Conservation (phyloP, 2,329 filamentous ascomycete genomes). For the Aspergillus glaucus region DNA sequence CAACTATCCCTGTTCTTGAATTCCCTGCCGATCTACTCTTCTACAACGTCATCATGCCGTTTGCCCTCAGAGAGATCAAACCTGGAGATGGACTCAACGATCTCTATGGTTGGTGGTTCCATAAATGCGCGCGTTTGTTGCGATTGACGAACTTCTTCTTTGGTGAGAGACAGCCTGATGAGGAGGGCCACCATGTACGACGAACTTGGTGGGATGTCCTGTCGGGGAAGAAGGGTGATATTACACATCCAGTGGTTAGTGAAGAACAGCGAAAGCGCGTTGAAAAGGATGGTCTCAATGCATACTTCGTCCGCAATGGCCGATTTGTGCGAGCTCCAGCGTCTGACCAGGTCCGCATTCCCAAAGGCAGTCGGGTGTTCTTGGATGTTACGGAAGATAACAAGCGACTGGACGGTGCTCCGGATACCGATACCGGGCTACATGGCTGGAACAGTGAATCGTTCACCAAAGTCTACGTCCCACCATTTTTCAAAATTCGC, state of each 20-base stretch:
- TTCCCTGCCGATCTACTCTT: constrained; percentile 92
- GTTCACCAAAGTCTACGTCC: constrained; percentile 71
- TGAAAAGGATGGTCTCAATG: constrained; percentile 37
- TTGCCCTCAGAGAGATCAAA: constrained; percentile 76
- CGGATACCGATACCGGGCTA: constrained; percentile 49
- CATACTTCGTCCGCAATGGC: constrained; percentile 62
- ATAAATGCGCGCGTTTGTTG: constrained; percentile 70
- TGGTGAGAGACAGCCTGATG: constrained; percentile 70
- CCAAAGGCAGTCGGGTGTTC: constrained; percentile 76
- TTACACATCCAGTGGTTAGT: constrained; percentile 28
- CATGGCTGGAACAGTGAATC: constrained; percentile 55
- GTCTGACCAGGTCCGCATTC: constrained; percentile 90
- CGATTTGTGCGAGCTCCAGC: constrained; percentile 86
- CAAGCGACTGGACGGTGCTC: constrained; percentile 55
- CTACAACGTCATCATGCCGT: constrained; percentile 92
- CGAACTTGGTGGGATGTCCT: constrained; percentile 50
- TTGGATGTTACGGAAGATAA: constrained; percentile 66
- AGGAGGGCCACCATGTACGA: constrained; percentile 65
- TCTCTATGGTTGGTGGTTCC: constrained; percentile 97
- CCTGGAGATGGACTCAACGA: constrained; percentile 76
- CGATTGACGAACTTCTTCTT: constrained; percentile 91
- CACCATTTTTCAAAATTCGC: constrained; percentile 73
- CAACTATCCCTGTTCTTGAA: constrained; percentile 84
- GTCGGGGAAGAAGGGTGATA: constrained; percentile 32
- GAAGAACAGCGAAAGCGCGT: constrained; percentile 22